Percentiles rank a stretch among this genome's conserved stretches.
phyloP scores from a whole-genome alignment of 179 eudicot genomes.

The Heliamphora pulchella region DNA sequence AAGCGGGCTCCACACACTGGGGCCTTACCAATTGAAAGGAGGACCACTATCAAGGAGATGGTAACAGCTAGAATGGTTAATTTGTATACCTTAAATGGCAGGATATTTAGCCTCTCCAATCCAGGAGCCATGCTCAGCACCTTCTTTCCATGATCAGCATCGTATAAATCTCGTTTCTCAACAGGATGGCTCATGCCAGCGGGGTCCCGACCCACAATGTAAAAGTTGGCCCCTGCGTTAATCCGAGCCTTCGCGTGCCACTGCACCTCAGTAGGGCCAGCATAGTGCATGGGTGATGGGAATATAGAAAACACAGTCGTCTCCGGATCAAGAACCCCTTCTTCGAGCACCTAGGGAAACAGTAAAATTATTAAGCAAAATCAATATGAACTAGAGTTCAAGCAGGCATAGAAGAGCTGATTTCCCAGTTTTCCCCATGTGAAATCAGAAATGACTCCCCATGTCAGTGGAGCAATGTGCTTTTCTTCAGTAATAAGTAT shows the following conservation, averaged over 20 bases:
- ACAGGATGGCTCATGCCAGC: constrained; percentile 96
- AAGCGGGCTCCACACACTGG: background rate
- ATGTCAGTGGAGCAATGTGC: background rate
- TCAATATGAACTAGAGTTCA: background rate
- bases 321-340: constrained; percentile 77
- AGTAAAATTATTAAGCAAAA: background rate
- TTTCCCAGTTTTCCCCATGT: background rate
- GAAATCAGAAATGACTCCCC: background rate
- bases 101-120: constrained; percentile 78
- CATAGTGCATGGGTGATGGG: constrained; percentile 98
- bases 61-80: background rate
- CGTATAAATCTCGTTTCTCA: constrained; percentile 87
- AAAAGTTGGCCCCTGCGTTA: constrained; percentile 94
- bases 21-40: background rate
- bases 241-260: constrained; percentile 99
- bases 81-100: constrained; percentile 75
- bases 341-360: constrained; percentile 64
- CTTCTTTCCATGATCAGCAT: constrained; percentile 91
- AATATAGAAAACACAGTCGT: constrained; percentile 89
- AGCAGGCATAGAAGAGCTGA: no score
- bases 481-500: background rate
- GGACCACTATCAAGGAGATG: background rate
- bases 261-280: constrained; percentile 97
- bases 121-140: constrained; percentile 98
- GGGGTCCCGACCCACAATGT: constrained; percentile 91